phyloP scores from a whole-genome alignment of 148 eudicot species.

The Polygonum aviculare region DNA sequence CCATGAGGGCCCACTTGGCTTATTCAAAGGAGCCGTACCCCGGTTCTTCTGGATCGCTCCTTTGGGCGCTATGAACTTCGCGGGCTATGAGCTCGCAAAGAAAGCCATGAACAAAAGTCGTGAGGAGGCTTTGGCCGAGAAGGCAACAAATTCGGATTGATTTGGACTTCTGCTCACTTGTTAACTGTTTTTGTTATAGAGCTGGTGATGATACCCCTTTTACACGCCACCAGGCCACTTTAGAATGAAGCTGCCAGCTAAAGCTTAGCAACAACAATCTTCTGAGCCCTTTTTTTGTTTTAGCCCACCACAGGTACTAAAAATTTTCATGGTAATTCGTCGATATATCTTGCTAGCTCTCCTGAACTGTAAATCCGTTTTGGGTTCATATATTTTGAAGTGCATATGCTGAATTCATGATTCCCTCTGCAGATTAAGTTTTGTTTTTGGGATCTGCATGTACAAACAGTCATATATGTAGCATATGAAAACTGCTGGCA shows the following conservation, averaged over 20 bases:
- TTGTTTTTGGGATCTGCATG: not conserved
- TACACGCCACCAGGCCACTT: conserved; percentile 10
- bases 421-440: not conserved
- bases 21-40: conserved; percentile 87
- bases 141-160: conserved; percentile 21
- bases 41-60: conserved; percentile 97
- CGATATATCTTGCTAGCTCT: conserved; percentile 7
- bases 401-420: not conserved
- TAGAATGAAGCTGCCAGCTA: conserved; percentile 9
- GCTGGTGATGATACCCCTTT: conserved; percentile 11
- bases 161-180: conserved; percentile 4
- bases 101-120: conserved; percentile 60
- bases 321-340: conserved; percentile 2
- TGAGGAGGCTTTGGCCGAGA: conserved; percentile 32
- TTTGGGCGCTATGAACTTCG: conserved; percentile 89
- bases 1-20: conserved; percentile 75
- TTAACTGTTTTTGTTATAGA: not conserved
- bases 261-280: conserved; percentile 6
- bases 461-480: not conserved
- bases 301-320: not conserved
- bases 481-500: not conserved
- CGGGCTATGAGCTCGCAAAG: conserved; percentile 83
- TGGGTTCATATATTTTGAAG: not conserved
- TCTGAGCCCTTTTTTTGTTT: not conserved
- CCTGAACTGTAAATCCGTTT: conserved; percentile 10